Base-by-base conservation (phyloP, 2,329 filamentous ascomycete genomes). In the Lecanicillium sp. region DNA sequence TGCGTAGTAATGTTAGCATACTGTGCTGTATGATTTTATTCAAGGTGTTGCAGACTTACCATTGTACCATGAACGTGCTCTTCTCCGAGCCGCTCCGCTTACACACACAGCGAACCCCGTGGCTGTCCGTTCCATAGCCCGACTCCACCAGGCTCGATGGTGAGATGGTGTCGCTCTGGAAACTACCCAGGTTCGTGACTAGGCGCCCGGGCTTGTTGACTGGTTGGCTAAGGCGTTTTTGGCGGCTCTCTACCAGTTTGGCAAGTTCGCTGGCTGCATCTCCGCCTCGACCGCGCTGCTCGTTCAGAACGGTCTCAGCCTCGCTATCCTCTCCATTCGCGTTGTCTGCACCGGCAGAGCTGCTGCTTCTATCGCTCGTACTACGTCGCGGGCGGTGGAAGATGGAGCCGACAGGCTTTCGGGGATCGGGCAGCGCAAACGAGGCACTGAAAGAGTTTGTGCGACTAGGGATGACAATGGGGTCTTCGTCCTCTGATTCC, bases 401-500 rank as follows among this genome's bases (percentile, higher is more conserved):
- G 19, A 74, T 70, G 36, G 72, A 70, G 2, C 69, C 69, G 2
- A 72, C 68, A 3, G 75, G 72, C 52, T 71, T 74, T 24, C 68
- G 63, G 1, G 77, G 74, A 46, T 79, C 75, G 0, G 77, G 77
- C 7, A 80, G 62, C 2, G 72, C 74, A 60, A 82, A 83, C 1
- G 79, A 83, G 14, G 66, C 58, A 39, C 61, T 62, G 48, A 83
- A 83, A 1, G 66, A 69, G 4, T 69, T 69, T 51, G 72, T 78
- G 36, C 79, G 71, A 59, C 79, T 83, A 24, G 80, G 79, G 32
- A 84, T 79, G 42, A 83, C 72, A 51, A 84, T 83, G 11, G 78
- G 78, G 49, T 84, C 81, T 46, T 84, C 80, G 52, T 84, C 81
- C 0, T 79, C 82, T 1, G 78, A 81, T 2, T 74, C 73, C 39